phyloP scores from a whole-genome alignment of 208 protist species.

The Acanthamoeba sp. region DNA sequence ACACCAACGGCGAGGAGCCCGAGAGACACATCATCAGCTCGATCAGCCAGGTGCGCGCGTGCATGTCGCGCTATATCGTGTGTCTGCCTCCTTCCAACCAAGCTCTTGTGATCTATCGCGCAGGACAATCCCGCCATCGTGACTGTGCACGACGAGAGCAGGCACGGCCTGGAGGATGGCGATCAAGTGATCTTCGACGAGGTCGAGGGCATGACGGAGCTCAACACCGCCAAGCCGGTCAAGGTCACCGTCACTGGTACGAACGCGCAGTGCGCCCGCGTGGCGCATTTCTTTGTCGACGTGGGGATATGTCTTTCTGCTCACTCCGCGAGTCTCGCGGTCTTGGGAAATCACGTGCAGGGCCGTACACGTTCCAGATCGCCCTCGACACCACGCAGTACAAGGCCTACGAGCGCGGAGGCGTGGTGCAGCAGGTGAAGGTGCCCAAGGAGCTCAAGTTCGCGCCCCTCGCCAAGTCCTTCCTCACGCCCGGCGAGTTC shows the following conservation, averaged over 20 bases:
- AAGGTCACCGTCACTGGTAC: constrained; percentile 78
- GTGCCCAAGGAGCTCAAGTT: constrained; percentile 5
- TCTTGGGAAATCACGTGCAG: too few species aligned
- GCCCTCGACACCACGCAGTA: constrained; percentile 64
- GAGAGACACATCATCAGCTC: constrained; percentile 28
- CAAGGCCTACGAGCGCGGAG: background rate
- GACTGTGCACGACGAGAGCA: constrained; percentile 33
- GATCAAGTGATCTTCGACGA: constrained; percentile 91
- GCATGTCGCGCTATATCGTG: background rate
- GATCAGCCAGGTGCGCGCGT: constrained; percentile 56
- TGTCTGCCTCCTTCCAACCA: background rate
- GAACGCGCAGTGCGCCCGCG: background rate
- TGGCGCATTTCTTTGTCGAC: constrained; percentile 49
- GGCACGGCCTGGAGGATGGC: constrained; percentile 79
- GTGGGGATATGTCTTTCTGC: too few species aligned
- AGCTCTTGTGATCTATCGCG: background rate
- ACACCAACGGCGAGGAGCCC: constrained; percentile 90
- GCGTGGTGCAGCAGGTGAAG: background rate
- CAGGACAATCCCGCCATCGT: constrained; percentile 47
- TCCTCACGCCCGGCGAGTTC: constrained; percentile 56
- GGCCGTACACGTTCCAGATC: constrained; percentile 84
- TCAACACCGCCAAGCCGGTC: constrained; percentile 71
- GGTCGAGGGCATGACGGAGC: constrained; percentile 80
- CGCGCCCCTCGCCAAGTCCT: constrained; percentile 17
- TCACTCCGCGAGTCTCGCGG: too few species aligned